phyloP scores from a whole-genome alignment of 129 eudicot genomes.

The Deinandra increscens region DNA sequence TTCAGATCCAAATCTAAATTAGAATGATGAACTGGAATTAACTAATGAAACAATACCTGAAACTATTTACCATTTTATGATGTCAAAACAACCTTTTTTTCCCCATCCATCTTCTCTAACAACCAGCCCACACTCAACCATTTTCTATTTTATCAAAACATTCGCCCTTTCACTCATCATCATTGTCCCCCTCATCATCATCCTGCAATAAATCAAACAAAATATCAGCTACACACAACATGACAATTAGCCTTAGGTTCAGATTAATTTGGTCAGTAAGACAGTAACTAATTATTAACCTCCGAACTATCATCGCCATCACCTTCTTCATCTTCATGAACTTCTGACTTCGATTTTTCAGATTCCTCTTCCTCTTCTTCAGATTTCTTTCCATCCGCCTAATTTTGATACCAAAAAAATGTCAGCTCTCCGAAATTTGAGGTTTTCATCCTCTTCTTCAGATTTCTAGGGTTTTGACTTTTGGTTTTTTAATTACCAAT shows the following conservation, averaged over 20 bases:
- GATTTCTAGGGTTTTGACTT: too few species aligned
- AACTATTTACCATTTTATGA: too few species aligned
- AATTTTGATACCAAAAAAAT: not conserved
- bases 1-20: too few species aligned
- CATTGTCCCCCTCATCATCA: constrained; percentile 23
- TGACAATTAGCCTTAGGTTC: not conserved
- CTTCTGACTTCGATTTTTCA: constrained; percentile 61
- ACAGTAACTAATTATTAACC: constrained; percentile 25
- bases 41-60: too few species aligned
- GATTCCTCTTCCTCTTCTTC: constrained; percentile 50
- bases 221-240: not conserved
- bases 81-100: not conserved
- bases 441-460: not conserved
- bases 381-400: constrained; percentile 47
- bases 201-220: not conserved
- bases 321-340: constrained; percentile 25
- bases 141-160: not conserved
- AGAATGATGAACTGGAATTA: too few species aligned
- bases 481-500: constrained; percentile 39
- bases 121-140: not conserved
- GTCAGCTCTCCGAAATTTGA: not conserved
- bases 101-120: too few species aligned
- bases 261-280: not conserved
- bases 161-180: constrained; percentile 36
- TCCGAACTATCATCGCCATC: constrained; percentile 52